Base-by-base conservation (phyloP, 192 early-diverging fungal species). In the Coemansia umbellata region DNA sequence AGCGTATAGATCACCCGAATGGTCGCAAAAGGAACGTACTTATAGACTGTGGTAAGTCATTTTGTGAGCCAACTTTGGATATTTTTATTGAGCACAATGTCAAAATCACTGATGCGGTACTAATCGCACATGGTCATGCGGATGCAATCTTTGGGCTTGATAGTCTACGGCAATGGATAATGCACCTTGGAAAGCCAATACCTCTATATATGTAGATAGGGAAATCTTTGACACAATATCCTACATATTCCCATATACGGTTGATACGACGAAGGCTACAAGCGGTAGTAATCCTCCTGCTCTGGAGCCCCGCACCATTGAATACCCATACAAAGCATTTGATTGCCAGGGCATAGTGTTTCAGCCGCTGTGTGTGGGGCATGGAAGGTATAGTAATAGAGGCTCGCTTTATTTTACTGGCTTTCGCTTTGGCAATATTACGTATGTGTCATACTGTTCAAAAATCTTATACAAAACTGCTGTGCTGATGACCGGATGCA, bases 21-120 rank as follows among this genome's bases (percentile, higher is more conserved):
- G 89, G 87, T 13, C 56, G 82, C 23, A 57, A 81, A 41, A 76
- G 88, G 32, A 95, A 91, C 63, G 80, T 97, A 21, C 58, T 97
- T 33, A 91, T 97, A 31, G 95, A 97, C 73, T 91, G 89, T 56
- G 95, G 95, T 15, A 97, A 97, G 70, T 88, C 82, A 7, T 97
- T 93, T 62, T 59, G 37, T 60, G 80, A 80, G 49, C 65, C 74
- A 21, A 68, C 84, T 4, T 33, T 78, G 17, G 61, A 77, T 6
- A 52, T 74, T 30, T 80, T 84, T 47, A 50, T 78, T 23, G 67
- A 74, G 53, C 73, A 86, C 61, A 51, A 74, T 8, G 66, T 92
- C 18, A 72, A 79, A 24, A 64, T 73, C 8, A 78, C 91, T 28
- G 91, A 93, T 53, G 91, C 86, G 8, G 79, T 93, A 37, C 55